These are phyloP conservation scores for Poronia punctata DNA, from an alignment of 495 filamentous ascomycete genomes.

Conservation along the genomic window DNA sequence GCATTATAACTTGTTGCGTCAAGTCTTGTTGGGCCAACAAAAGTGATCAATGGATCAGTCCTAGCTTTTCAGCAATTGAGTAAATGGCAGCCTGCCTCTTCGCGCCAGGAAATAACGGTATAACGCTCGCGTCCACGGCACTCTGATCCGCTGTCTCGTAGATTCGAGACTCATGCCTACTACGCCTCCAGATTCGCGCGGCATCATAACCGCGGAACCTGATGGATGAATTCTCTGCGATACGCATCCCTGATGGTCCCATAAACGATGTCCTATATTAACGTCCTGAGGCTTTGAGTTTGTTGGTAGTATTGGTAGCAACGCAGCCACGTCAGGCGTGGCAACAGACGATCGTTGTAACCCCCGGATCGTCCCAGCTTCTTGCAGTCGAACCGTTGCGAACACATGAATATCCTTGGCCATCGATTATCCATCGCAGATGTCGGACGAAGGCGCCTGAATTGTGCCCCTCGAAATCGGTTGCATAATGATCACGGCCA, in stretches of 20 bases:
- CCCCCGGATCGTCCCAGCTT: conserved; percentile 30
- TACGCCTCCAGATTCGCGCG: conserved; percentile 32
- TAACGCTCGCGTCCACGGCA: conserved; percentile 52
- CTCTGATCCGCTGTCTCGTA: conserved; percentile 41
- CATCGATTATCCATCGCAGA: conserved; percentile 18
- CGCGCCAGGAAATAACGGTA: conserved; percentile 48
- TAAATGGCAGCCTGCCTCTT: conserved; percentile 50
- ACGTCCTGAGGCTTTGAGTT: conserved; percentile 19
- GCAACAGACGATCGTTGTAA: conserved; percentile 30
- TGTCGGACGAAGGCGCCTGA: conserved; percentile 15
- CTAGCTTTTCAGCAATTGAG: conserved; percentile 52
- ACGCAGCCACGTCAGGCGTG: conserved; percentile 25
- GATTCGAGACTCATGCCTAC: conserved; percentile 46
- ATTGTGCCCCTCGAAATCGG: conserved; percentile 20
- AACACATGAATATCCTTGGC: conserved; percentile 29
- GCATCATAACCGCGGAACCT: conserved; percentile 35
- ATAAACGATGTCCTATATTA: conserved; percentile 18
- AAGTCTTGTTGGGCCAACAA: too few species aligned
- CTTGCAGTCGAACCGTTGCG: conserved; percentile 35
- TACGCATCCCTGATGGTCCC: conserved; percentile 19
- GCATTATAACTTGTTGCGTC: too few species aligned
- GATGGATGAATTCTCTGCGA: conserved; percentile 23
- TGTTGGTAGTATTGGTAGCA: conserved; percentile 24
- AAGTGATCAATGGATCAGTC: not conserved
- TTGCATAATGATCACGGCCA: conserved; percentile 22